A percentile compares a stretch with the other conserved stretches of the same genome.
Evolutionary conservation across 164 flowering plant species (phyloP).

Genomic region (Stephania cephalantha): DNA sequence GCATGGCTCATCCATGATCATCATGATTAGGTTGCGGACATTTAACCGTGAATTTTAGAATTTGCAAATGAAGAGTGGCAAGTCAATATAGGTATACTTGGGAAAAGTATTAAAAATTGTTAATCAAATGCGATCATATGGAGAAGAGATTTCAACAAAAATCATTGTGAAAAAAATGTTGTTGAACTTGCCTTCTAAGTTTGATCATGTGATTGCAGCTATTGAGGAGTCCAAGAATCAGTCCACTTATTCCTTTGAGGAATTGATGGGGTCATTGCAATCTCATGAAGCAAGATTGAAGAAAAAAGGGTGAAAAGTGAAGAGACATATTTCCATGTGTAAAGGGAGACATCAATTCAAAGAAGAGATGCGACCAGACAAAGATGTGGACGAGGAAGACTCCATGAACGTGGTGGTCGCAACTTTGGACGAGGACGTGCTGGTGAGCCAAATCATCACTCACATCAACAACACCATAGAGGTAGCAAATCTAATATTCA

Average conservation of each 20-base stretch:
- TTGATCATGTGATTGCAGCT: constrained; percentile 11
- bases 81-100: no score
- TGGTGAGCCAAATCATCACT: neutral
- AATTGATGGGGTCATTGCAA: constrained; percentile 3
- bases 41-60: no score
- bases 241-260: neutral
- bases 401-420: neutral
- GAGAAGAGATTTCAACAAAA: neutral
- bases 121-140: no score
- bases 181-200: neutral
- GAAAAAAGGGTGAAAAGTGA: neutral
- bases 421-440: neutral
- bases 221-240: constrained; percentile 9
- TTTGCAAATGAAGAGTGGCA: no score
- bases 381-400: neutral
- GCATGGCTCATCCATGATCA: no score
- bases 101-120: no score
- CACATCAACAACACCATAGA: neutral
- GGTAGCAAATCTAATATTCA: no score
- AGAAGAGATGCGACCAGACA: neutral
- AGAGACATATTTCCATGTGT: neutral
- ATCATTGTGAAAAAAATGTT: constrained; percentile 7
- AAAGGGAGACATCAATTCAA: neutral
- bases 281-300: neutral
- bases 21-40: no score